Evolutionary conservation across 495 filamentous ascomycete species (phyloP), one percentile per base, ranked within the genome.

Genomic region (Beverwykella pulmonaria): DNA sequence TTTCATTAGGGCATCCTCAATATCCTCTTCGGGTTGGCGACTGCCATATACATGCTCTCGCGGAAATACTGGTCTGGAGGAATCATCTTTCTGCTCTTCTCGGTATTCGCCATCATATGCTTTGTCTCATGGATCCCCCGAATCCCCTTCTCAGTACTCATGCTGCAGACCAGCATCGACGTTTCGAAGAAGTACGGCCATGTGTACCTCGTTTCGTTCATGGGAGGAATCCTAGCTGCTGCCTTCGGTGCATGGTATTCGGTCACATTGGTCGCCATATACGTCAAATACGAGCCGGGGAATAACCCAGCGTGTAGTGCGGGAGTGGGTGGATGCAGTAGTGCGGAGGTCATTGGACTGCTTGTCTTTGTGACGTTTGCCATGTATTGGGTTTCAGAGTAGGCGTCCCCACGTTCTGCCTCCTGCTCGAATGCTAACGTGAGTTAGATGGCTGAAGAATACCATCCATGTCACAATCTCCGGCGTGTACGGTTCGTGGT

Each of bases 401-500:
- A 44, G 5, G 39, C 8, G 39, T 12, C 39, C 39, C 15, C 17
- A 2, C 15, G 2, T 9, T 9, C 17, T 9, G 8, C 17, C 39
- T 44, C 5, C 17, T 44, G 15, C 9, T 34, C 32, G 8, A 44
- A 2, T 12, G 39, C 39, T 44, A n/a, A 44, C 39, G 17, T n/a
- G 39, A n/a, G 3, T 44, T n/a, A 44, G 39, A 73, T 92, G 89
- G 83, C 74, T 96, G 61, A 96, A 97, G 78, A 97, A 96, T 75
- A 91, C 88, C 17, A 89, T 97, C 36, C 92, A 98, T 75, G 88
- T 87, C 30, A 92, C 88, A 22, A 88, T 96, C 71, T 89, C 90
- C 0, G 92, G 93, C 12, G 88, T 96, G 14, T 97, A 96, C 67
- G 93, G 91, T 0, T 89, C 89, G 1, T 97, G 93, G 93, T 98